Evolutionary conservation across 306 rosid species (phyloP).

Genomic region (Vigna unguiculata): DNA sequence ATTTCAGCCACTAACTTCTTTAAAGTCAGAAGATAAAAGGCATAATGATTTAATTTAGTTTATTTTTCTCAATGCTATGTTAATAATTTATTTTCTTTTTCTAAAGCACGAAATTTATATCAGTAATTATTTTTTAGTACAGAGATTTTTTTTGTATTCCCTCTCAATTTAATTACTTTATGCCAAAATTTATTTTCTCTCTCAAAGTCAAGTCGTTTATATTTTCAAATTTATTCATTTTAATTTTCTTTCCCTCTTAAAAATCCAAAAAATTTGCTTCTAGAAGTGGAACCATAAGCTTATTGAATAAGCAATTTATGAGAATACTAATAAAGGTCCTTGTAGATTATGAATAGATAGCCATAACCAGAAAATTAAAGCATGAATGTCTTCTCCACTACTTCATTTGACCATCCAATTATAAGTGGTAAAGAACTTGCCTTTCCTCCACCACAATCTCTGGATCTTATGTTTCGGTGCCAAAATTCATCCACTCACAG

Average conservation of each 20-base stretch:
- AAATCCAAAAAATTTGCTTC: neutral
- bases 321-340: neutral
- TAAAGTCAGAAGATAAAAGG: too few relatives aligned
- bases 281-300: neutral
- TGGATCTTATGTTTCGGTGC: too few relatives aligned
- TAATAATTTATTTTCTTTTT: too few relatives aligned
- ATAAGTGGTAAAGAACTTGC: neutral
- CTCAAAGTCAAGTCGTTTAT: too few relatives aligned
- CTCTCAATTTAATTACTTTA: neutral
- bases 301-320: neutral
- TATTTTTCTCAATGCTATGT: too few relatives aligned
- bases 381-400: neutral
- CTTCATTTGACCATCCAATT: neutral
- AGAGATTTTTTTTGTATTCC: too few relatives aligned
- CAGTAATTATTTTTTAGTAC: too few relatives aligned
- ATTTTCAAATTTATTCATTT: neutral
- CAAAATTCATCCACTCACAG: neutral
- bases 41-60: too few relatives aligned
- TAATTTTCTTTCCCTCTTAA: too few relatives aligned
- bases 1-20: too few relatives aligned
- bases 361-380: neutral
- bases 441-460: neutral
- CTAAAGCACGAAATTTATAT: too few relatives aligned
- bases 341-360: neutral
- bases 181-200: too few relatives aligned